phyloP scores from a whole-genome alignment of 441 rosid species.

The Viola pubescens region DNA sequence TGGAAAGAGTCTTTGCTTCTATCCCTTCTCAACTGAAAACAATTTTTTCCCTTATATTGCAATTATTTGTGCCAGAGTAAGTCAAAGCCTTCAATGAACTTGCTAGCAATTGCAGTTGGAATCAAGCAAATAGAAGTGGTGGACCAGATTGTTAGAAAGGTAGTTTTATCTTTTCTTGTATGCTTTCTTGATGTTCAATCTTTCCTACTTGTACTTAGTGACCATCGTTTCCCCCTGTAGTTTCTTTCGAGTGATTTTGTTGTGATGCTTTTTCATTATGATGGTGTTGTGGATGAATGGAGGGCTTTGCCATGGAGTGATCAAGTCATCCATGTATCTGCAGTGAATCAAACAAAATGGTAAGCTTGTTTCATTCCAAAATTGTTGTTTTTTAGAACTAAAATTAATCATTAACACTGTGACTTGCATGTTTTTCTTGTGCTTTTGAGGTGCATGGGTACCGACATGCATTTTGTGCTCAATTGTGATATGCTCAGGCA shows the following conservation, averaged over 20 bases:
- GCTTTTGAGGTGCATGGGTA: not conserved
- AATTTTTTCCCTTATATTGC: not conserved
- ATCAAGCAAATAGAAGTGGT: conserved; percentile 69
- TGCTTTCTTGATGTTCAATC: not conserved
- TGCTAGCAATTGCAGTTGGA: conserved; percentile 76
- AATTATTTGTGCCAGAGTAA: conserved; percentile 29
- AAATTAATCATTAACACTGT: not conserved
- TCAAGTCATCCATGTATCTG: conserved; percentile 62
- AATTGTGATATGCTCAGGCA: not conserved
- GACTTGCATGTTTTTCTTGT: not conserved
- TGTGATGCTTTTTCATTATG: conserved; percentile 85
- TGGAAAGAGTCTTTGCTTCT: conserved; percentile 4
- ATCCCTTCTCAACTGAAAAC: not conserved
- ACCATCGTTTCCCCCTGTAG: conserved; percentile 12
- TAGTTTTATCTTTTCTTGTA: conserved; percentile 14
- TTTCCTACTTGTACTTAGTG: not conserved
- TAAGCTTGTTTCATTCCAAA: conserved; percentile 15
- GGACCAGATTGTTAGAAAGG: conserved; percentile 63
- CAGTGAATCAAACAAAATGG: conserved; percentile 88
- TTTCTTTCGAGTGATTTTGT: conserved; percentile 46
- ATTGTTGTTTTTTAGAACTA: not conserved
- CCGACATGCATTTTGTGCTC: not conserved
- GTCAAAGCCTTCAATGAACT: conserved; percentile 32
- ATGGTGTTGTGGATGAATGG: conserved; percentile 71
- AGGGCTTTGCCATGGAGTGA: conserved; percentile 65